Evolutionary conservation across 1,284 basidiomycete genomes (phyloP), one percentile per base, ranked within the genome.

Genomic region (Sporisorium scitamineum): DNA sequence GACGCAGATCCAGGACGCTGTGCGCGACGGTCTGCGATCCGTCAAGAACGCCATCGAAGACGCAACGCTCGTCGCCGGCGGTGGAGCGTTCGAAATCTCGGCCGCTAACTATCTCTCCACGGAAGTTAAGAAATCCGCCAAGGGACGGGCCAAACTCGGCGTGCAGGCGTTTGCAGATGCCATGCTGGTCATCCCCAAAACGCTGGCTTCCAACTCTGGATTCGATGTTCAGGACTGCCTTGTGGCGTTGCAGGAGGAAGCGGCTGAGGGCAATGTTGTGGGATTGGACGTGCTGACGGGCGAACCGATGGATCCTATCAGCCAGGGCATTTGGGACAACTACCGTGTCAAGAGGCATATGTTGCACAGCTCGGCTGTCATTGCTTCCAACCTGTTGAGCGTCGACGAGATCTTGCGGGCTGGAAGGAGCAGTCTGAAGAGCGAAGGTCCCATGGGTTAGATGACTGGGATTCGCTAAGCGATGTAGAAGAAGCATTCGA

Each of bases 21-120:
- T 99, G 54, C 92, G 97, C 37, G 97, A 99, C 86, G 97, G 97
- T 20, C 89, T 99, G 61, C 91, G 97, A 60, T 92, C 94, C 5
- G 95, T 98, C 66, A 99, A 99, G 89, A 99, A 99, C 85, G 94
- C 94, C 20, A 89, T 99, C 68, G 97, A 99, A 85, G 96, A 99
- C 85, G 90, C 91, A 39, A 88, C 90, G 51, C 88, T 99, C 60
- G 89, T 99, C 61, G 95, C 97, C 11, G 97, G 97, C 41, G 97
- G 94, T 2, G 97, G 97, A 48, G 95, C 97, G 6, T 99, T 99
- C 85, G 97, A 99, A 87, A 90, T 99, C 18, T 92, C 95, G n/a
- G 96, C 94, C 81, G 90, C 94, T 9, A 90, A 90, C 10, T 91
- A 97, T 87, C 88, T 99, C 27, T 84, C 85, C 44, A 86, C 85